Percentiles rank a stretch among this genome's conserved stretches.
These are phyloP conservation scores for Vitis riparia DNA, from an alignment of 164 flowering plant species.

Conservation along the genomic window DNA sequence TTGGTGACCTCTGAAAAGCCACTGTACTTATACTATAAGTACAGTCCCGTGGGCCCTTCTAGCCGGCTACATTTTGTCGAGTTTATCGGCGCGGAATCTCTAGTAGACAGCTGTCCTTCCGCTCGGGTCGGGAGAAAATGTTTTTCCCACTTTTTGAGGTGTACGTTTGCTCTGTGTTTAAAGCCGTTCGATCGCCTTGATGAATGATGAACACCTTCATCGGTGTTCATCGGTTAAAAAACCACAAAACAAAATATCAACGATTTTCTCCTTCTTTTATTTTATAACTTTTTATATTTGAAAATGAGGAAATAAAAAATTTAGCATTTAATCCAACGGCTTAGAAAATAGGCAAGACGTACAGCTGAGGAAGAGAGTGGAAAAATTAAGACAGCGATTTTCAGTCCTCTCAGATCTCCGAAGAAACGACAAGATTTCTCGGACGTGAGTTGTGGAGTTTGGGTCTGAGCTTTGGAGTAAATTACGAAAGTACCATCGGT, in stretches of 20 bases:
- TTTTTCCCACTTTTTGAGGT: not conserved
- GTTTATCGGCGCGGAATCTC: conserved; percentile 58
- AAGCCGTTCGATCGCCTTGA: not conserved
- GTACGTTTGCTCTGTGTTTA: not conserved
- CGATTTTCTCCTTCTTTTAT: not conserved
- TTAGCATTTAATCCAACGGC: not conserved
- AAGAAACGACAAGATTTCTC: conserved; percentile 24
- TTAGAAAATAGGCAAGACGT: not conserved
- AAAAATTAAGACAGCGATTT: conserved; percentile 7
- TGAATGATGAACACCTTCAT: too few relatives aligned
- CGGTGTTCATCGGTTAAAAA: too few relatives aligned
- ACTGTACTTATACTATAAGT: conserved; percentile 5
- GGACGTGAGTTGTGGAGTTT: conserved; percentile 2
- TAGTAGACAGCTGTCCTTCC: conserved; percentile 38
- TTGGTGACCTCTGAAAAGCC: not conserved
- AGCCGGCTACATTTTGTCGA: conserved; percentile 51
- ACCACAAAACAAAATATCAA: too few relatives aligned
- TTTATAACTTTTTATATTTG: too few relatives aligned
- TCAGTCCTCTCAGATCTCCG: conserved; percentile 27
- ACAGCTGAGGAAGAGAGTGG: not conserved
- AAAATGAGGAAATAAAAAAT: too few relatives aligned
- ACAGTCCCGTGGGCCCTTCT: conserved; percentile 12
- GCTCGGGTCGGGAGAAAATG: not conserved
- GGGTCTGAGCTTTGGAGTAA: not conserved
- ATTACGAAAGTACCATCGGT: conserved; percentile 21